phyloP scores from a whole-genome alignment of 129 eudicot species.

The Silybum marianum region DNA sequence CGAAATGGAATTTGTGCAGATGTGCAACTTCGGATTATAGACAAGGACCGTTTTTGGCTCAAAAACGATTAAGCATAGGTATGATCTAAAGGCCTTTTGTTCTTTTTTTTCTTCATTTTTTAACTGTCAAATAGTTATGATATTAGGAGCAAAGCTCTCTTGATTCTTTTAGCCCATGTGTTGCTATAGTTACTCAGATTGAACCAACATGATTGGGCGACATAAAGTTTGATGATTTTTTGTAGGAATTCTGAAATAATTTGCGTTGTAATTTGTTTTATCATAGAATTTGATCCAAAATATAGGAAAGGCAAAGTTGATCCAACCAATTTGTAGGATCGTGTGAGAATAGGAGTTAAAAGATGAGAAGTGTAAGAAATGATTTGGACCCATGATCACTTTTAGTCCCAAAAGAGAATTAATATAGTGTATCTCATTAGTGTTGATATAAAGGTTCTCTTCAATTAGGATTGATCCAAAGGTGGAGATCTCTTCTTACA shows the following conservation, averaged over 20 bases:
- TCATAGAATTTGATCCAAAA: neutral
- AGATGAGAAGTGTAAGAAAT: no score
- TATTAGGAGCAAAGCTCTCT: slow-evolving; percentile 21
- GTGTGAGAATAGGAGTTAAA: no score
- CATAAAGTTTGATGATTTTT: neutral
- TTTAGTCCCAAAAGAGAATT: no score
- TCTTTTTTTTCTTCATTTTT: slow-evolving; percentile 20
- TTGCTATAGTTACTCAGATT: neutral
- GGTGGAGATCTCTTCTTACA: no score
- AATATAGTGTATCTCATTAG: no score
- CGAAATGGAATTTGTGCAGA: slow-evolving; percentile 74
- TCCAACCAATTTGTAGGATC: neutral
- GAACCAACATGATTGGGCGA: slow-evolving; percentile 3
- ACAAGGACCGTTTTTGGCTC: slow-evolving; percentile 18
- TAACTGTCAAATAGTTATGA: slow-evolving; percentile 16
- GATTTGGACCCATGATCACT: no score
- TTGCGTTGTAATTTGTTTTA: neutral
- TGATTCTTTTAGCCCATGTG: slow-evolving; percentile 13
- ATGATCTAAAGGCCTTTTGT: slow-evolving; percentile 12
- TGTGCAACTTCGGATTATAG: slow-evolving; percentile 92
- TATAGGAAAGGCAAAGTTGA: neutral
- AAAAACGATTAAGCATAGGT: slow-evolving; percentile 28
- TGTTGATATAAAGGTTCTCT: no score
- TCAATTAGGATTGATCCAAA: no score
- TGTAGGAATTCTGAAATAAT: neutral